A percentile compares a stretch with the other conserved stretches of the same genome.
Evolutionary conservation across 192 early-diverging fungal species (phyloP).

Genomic region (Jimgerdemannia flammicorona): DNA sequence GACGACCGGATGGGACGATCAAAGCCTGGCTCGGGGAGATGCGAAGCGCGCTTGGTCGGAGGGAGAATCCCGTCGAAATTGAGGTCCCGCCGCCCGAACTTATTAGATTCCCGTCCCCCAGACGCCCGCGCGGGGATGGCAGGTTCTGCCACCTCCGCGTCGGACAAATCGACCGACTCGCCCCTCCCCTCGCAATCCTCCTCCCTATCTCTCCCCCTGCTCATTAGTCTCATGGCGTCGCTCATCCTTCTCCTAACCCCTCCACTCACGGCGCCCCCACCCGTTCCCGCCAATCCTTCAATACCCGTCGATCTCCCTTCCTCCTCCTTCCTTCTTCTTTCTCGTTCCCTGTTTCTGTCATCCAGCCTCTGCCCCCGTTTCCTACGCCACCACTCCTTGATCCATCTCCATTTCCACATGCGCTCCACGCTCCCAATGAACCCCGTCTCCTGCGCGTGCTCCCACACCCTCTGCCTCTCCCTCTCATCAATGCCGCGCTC

Average conservation of each 20-base stretch:
- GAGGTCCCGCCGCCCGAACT: not conserved
- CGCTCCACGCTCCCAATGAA: not conserved
- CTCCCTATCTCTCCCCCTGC: not conserved
- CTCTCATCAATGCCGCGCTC: not conserved
- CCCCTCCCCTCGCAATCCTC: not conserved
- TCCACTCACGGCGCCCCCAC: not conserved
- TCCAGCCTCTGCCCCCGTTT: not conserved
- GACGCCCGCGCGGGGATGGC: no score
- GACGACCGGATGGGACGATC: not conserved
- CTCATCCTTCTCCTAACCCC: not conserved
- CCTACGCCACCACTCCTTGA: not conserved
- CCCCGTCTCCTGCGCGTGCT: not conserved
- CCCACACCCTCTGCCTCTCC: not conserved
- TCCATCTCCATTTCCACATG: slow-evolving; percentile 5
- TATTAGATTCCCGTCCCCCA: no score
- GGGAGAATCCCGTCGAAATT: not conserved
- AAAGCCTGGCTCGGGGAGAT: not conserved
- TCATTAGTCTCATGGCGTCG: not conserved
- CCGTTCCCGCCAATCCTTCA: not conserved
- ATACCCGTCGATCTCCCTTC: not conserved
- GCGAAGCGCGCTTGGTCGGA: not conserved
- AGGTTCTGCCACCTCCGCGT: not conserved
- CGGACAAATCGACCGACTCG: not conserved
- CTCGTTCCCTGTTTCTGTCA: not conserved
- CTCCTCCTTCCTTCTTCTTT: not conserved